Conservation (phyloP, 495 filamentous ascomycete genomes). For the Thermochaetoides thermophila region DNA sequence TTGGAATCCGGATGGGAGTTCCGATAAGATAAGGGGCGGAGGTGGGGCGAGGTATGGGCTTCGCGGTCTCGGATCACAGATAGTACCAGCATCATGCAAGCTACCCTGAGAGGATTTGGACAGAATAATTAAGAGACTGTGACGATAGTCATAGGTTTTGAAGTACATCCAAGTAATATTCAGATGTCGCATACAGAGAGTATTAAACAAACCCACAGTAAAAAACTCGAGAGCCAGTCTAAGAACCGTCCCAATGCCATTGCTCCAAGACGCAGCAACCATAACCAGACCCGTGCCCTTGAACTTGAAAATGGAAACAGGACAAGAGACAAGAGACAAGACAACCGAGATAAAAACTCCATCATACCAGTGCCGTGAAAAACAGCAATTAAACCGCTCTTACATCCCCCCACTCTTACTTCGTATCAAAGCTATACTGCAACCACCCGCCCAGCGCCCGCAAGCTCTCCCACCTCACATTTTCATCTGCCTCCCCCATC, state of each 20-base stretch:
- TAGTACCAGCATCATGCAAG: too few species aligned
- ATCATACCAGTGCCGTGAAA: too few species aligned
- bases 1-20: constrained; percentile 1
- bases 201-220: constrained; percentile 1
- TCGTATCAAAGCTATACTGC: constrained; percentile 68
- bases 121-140: too few species aligned
- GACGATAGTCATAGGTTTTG: not conserved
- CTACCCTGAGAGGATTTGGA: too few species aligned
- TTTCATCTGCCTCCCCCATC: constrained; percentile 82
- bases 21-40: constrained; percentile 16
- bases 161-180: not conserved
- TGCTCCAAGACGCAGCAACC: constrained; percentile 1
- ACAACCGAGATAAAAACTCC: not conserved
- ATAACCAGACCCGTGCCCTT: too few species aligned
- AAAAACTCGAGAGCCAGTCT: constrained; percentile 5
- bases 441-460: constrained; percentile 87
- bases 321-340: constrained; percentile 2
- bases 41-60: too few species aligned
- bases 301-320: too few species aligned
- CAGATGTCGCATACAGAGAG: not conserved
- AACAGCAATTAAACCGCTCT: too few species aligned
- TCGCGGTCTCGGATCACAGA: too few species aligned
- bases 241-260: constrained; percentile 2
- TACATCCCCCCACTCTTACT: constrained; percentile 19
- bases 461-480: constrained; percentile 88